These are phyloP conservation scores for Leccinum idahoense DNA, from an alignment of 1,284 basidiomycete genomes.

Conservation along the genomic window DNA sequence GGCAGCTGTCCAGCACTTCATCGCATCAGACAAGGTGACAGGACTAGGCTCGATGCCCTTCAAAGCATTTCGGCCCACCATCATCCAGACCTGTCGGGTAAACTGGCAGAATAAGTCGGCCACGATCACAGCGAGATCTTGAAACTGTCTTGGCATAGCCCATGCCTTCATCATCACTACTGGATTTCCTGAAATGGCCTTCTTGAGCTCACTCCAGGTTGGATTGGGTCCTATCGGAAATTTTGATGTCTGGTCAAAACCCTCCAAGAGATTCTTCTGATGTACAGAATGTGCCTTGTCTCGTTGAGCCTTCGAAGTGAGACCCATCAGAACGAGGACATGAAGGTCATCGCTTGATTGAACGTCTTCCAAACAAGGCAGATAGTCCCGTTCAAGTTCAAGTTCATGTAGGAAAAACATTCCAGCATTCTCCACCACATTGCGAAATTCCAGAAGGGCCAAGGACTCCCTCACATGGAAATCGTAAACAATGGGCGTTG, in stretches of 20 bases:
- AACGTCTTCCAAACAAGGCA: not conserved
- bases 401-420: too few relatives aligned
- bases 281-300: not conserved
- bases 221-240: constrained; percentile 7
- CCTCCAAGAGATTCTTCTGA: not conserved
- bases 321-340: constrained; percentile 4
- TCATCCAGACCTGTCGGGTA: constrained; percentile 10
- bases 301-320: not conserved
- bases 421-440: too few relatives aligned
- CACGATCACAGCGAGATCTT: not conserved
- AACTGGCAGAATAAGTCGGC: constrained; percentile 4
- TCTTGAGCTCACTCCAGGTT: constrained; percentile 7
- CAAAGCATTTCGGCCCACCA: not conserved
- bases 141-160: not conserved
- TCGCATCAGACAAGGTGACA: not conserved
- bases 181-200: not conserved
- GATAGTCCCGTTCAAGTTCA: too few relatives aligned
- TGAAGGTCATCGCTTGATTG: not conserved
- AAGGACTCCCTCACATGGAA: too few relatives aligned
- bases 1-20: constrained; percentile 8
- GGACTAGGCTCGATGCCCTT: constrained; percentile 6
- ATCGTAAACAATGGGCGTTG: too few relatives aligned
- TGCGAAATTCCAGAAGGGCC: too few relatives aligned
- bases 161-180: constrained; percentile 6
- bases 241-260: not conserved